phyloP scores from a whole-genome alignment of 495 filamentous ascomycete genomes.

The Aspergillus olivimuriae region DNA sequence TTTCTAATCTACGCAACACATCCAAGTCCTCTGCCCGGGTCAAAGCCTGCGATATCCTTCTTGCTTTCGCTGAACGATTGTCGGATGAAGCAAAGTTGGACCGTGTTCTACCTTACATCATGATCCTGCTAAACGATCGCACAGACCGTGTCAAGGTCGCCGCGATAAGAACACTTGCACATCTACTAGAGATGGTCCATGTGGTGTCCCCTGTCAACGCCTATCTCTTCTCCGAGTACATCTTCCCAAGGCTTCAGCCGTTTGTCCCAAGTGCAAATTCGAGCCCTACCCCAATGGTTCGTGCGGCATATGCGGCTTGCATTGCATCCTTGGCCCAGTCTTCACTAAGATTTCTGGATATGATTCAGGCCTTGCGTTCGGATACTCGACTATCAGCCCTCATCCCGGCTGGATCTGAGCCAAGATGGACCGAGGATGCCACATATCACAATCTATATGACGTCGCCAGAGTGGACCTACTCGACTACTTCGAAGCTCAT shows the following conservation, averaged over 20 bases:
- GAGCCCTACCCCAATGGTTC: constrained; percentile 61
- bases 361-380: constrained; percentile 80
- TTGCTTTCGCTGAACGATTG: constrained; percentile 85
- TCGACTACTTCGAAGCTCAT: constrained; percentile 75
- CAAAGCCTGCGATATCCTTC: constrained; percentile 84
- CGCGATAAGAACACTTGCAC: constrained; percentile 77
- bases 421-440: constrained; percentile 61
- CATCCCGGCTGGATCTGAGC: constrained; percentile 60
- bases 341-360: constrained; percentile 76
- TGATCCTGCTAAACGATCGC: constrained; percentile 72
- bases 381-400: constrained; percentile 74
- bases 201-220: constrained; percentile 92
- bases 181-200: constrained; percentile 78
- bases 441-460: constrained; percentile 81
- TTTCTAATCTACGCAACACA: constrained; percentile 82
- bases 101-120: constrained; percentile 83
- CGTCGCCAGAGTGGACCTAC: constrained; percentile 66
- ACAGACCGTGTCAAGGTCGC: constrained; percentile 76
- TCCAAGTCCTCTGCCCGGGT: constrained; percentile 79
- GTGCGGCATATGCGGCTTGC: constrained; percentile 87
- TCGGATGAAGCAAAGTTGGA: constrained; percentile 97
- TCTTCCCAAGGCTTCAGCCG: constrained; percentile 73
- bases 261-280: constrained; percentile 53
- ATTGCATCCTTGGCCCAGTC: constrained; percentile 89
- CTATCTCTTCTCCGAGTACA: constrained; percentile 91